phyloP scores from a whole-genome alignment of 2,329 filamentous ascomycete genomes.

The Macroventuria anomochaeta region DNA sequence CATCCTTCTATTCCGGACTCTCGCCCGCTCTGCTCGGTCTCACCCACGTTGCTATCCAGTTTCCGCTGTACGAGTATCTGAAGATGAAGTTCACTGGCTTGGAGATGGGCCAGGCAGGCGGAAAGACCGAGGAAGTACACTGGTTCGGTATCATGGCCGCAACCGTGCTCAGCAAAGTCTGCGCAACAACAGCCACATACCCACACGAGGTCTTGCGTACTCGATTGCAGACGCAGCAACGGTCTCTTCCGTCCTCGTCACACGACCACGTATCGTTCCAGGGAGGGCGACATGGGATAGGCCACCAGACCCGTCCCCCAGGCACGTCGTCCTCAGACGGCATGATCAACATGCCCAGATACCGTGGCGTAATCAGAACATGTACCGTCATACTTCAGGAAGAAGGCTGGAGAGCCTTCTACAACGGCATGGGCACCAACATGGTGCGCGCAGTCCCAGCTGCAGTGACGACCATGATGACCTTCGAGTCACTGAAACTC shows the following conservation, averaged over 20 bases:
- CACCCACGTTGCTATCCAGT: slow-evolving; percentile 95
- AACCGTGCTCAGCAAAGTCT: slow-evolving; percentile 91
- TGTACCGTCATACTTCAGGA: slow-evolving; percentile 84
- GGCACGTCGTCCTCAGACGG: slow-evolving; percentile 61
- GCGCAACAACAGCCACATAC: slow-evolving; percentile 94
- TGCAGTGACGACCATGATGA: slow-evolving; percentile 96
- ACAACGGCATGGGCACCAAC: slow-evolving; percentile 96
- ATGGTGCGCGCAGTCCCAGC: slow-evolving; percentile 95
- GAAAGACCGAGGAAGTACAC: slow-evolving; percentile 67
- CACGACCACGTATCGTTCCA: slow-evolving; percentile 60
- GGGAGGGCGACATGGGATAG: slow-evolving; percentile 41
- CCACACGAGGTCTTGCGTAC: slow-evolving; percentile 97
- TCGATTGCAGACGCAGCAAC: slow-evolving; percentile 88
- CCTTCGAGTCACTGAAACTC: slow-evolving; percentile 79
- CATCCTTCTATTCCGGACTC: slow-evolving; percentile 93
- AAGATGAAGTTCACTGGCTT: slow-evolving; percentile 89
- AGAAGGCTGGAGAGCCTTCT: slow-evolving; percentile 96
- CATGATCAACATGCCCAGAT: slow-evolving; percentile 64
- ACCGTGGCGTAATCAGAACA: slow-evolving; percentile 80
- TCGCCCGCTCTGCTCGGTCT: slow-evolving; percentile 90
- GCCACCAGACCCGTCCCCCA: slow-evolving; percentile 54
- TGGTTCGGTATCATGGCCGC: slow-evolving; percentile 85
- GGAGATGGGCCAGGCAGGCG: slow-evolving; percentile 76
- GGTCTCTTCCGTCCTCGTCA: slow-evolving; percentile 60
- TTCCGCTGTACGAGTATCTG: slow-evolving; percentile 92